Percentiles rank a stretch among this genome's conserved stretches.
Evolutionary conservation across 345 rosid species (phyloP).

Genomic region (Tarenaya hassleriana): DNA sequence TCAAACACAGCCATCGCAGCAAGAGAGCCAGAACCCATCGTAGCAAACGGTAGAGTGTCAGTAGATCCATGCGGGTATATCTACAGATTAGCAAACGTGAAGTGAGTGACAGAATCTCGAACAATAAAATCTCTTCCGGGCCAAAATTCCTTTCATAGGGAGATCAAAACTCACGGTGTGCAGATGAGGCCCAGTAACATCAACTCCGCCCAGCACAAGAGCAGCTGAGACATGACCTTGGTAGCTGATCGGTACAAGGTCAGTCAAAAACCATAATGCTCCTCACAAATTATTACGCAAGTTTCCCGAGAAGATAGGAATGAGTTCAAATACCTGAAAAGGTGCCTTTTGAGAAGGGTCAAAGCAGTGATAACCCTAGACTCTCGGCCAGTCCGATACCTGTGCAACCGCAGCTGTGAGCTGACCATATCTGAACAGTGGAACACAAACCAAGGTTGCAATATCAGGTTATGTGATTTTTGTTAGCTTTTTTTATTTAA

Average conservation of each 20-base stretch:
- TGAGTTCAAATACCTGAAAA: conserved; percentile 48
- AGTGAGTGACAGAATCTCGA: not conserved
- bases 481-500: not conserved
- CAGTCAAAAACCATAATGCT: too few species aligned
- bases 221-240: conserved; percentile 79
- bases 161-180: conserved; percentile 53
- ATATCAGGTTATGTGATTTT: not conserved
- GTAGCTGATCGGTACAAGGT: conserved; percentile 36
- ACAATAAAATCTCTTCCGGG: conserved; percentile 1
- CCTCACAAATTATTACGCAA: too few species aligned
- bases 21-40: conserved; percentile 91
- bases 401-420: conserved; percentile 73
- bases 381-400: conserved; percentile 74
- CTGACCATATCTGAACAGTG: conserved; percentile 69
- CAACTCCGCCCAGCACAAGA: conserved; percentile 89
- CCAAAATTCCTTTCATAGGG: not conserved
- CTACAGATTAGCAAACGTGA: conserved; percentile 29
- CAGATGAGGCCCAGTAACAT: conserved; percentile 72
- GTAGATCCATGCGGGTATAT: conserved; percentile 86
- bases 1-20: conserved; percentile 85
- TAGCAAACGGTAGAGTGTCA: conserved; percentile 78
- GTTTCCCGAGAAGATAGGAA: not conserved
- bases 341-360: conserved; percentile 76
- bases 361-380: conserved; percentile 74
- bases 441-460: conserved; percentile 7